Percentiles rank a stretch among this genome's conserved stretches.
Evolutionary conservation across 2,329 filamentous ascomycete species (phyloP).

Genomic region (Aspergillus sp.): DNA sequence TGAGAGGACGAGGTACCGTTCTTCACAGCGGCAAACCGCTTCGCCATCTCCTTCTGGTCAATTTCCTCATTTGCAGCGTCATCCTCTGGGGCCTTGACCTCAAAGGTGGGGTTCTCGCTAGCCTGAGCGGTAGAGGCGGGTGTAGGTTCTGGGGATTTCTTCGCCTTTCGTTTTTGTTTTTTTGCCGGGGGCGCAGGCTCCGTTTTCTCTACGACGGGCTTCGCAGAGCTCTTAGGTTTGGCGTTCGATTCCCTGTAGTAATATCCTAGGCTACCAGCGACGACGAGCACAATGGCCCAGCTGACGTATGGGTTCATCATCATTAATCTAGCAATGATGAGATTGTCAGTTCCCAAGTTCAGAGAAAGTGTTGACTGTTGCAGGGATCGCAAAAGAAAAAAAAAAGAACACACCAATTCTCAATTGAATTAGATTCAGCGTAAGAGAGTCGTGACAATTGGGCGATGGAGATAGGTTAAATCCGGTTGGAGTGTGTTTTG

Average conservation of each 20-base stretch:
- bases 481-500: background rate
- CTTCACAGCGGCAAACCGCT: conserved; percentile 69
- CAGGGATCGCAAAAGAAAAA: background rate
- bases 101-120: conserved; percentile 29
- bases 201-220: conserved; percentile 33
- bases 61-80: conserved; percentile 56
- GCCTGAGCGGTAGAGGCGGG: conserved; percentile 23
- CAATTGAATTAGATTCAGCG: conserved; percentile 5
- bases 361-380: background rate
- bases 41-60: conserved; percentile 74
- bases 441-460: conserved; percentile 13
- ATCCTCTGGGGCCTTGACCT: conserved; percentile 27
- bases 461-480: background rate
- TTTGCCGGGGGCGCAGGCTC: conserved; percentile 34
- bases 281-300: conserved; percentile 45
- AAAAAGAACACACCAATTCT: conserved; percentile 4
- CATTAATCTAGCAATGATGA: conserved; percentile 15
- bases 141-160: conserved; percentile 30
- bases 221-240: conserved; percentile 32
- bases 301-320: conserved; percentile 46
- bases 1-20: conserved; percentile 64
- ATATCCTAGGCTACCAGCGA: conserved; percentile 42
- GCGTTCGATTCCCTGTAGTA: conserved; percentile 40
- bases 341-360: background rate
- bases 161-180: conserved; percentile 44